Percentiles rank a stretch among this genome's conserved stretches.
phyloP scores from a whole-genome alignment of 768 basidiomycete species.

The Phanerochaete carnosa region DNA sequence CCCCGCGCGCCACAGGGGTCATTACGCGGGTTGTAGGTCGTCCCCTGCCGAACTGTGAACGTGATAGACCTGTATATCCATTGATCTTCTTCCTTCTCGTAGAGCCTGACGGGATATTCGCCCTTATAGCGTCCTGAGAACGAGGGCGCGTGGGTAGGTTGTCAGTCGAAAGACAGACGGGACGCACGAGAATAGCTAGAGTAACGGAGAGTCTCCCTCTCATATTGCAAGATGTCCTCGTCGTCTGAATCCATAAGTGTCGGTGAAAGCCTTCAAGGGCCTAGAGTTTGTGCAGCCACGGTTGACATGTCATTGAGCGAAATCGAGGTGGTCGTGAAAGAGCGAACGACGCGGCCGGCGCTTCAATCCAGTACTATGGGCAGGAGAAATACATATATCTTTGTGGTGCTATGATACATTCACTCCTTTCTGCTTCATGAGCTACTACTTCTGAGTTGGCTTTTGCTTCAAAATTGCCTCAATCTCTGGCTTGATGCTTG shows the following conservation, averaged over 20 bases:
- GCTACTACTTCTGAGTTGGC: slow-evolving; percentile 1
- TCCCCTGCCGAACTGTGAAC: not conserved
- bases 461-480: slow-evolving; percentile 21
- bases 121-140: not conserved
- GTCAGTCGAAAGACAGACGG: not conserved
- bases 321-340: too few relatives aligned
- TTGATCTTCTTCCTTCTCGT: not conserved
- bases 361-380: too few relatives aligned
- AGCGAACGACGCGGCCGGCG: too few relatives aligned
- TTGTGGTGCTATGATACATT: not conserved
- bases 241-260: slow-evolving; percentile 1
- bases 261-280: too few relatives aligned
- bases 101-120: not conserved
- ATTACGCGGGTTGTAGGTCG: not conserved
- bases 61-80: not conserved
- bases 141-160: not conserved
- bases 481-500: slow-evolving; percentile 39
- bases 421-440: not conserved
- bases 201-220: not conserved
- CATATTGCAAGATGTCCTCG: not conserved
- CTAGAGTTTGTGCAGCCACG: too few relatives aligned
- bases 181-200: not conserved
- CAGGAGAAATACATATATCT: too few relatives aligned
- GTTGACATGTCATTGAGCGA: too few relatives aligned
- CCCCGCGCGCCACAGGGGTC: not conserved